Conservation (phyloP, 2,329 filamentous ascomycete genomes). For the Ophiostoma ips region DNA sequence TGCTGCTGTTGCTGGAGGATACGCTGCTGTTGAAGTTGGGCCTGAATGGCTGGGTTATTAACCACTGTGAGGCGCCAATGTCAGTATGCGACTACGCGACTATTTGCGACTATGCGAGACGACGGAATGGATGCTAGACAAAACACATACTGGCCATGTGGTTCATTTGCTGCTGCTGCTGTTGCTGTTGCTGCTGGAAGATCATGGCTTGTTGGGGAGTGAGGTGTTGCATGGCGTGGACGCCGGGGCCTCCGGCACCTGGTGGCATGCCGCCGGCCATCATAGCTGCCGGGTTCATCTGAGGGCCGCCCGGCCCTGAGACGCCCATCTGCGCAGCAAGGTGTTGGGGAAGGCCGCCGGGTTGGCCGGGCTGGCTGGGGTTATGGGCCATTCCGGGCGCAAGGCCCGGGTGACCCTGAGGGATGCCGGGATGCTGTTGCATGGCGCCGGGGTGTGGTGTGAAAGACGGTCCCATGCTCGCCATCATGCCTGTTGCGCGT, state of each 20-base stretch:
- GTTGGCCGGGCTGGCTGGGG: constrained; percentile 54
- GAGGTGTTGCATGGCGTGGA: constrained; percentile 59
- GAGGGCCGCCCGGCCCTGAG: constrained; percentile 55
- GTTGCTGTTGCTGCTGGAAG: constrained; percentile 33
- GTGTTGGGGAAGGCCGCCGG: constrained; percentile 52
- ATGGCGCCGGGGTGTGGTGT: constrained; percentile 55
- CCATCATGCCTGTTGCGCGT: constrained; percentile 46
- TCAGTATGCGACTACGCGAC: neutral
- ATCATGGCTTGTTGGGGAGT: constrained; percentile 46
- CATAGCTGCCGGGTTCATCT: constrained; percentile 59
- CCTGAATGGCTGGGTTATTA: constrained; percentile 21
- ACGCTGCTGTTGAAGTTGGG: constrained; percentile 38
- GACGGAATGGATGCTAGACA: neutral
- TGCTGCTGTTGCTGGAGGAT: constrained; percentile 40
- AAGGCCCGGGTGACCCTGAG: constrained; percentile 46
- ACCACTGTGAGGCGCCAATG: constrained; percentile 5
- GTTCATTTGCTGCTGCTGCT: constrained; percentile 29
- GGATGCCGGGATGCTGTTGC: constrained; percentile 56
- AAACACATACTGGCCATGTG: constrained; percentile 22
- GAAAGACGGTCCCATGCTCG: constrained; percentile 50
- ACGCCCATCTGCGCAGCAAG: constrained; percentile 53
- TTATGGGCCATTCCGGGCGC: constrained; percentile 51
- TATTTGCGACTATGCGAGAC: neutral
- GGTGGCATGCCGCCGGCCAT: constrained; percentile 62
- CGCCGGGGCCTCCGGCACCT: constrained; percentile 42